Evolutionary conservation across 345 rosid genomes (phyloP), one percentile per base, ranked within the genome.

Genomic region (Citrus trifoliata): DNA sequence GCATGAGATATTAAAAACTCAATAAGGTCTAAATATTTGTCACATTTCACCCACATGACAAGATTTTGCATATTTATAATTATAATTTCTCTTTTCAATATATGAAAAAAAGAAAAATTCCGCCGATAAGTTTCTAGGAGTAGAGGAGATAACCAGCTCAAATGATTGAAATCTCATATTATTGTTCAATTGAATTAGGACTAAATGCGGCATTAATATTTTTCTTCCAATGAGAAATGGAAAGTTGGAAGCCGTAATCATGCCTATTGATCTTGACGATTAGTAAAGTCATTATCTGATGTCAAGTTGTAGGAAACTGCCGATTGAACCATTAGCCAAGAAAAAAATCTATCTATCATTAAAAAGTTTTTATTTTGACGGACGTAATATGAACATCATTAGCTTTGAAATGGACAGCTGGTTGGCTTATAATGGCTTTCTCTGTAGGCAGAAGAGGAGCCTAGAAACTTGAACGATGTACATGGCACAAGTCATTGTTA

Each of bases 321-420:
- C 46, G 64, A 73, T 14, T 19, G 58, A 37, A 62, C 55, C 18
- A 16, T 32, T 64, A 48, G 16, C 27, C 30, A 22, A 2, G 28
- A 33, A 30, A 72, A 46, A 46, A 2, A 10, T 42, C 14, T 42
- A 0, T 38, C 6, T 10, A 38, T 73, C 30, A 73, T 35, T 56
- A 2, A 28, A 40, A 61, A 62, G 1, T 61, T 59, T 60, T 18
- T 12, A 55, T 25, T 70, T 46, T 6, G 28, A 0, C 46, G 1
- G 12, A 4, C 7, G 1, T 13, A 25, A 21, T 19, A 22, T 42
- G 51, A 13, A 46, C 0, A 46, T 13, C 14, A 46, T 12, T 46
- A 58, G 19, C 21, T 48, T 64, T 80, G 80, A 81, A 60, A 67
- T 6, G 71, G 86, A 83, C 85, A 80, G 38, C 71, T 82, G 82